Percentiles rank a stretch among this genome's conserved stretches.
Conservation (phyloP, 352 stramenopile species). For the Elongisporangium anandrum region DNA sequence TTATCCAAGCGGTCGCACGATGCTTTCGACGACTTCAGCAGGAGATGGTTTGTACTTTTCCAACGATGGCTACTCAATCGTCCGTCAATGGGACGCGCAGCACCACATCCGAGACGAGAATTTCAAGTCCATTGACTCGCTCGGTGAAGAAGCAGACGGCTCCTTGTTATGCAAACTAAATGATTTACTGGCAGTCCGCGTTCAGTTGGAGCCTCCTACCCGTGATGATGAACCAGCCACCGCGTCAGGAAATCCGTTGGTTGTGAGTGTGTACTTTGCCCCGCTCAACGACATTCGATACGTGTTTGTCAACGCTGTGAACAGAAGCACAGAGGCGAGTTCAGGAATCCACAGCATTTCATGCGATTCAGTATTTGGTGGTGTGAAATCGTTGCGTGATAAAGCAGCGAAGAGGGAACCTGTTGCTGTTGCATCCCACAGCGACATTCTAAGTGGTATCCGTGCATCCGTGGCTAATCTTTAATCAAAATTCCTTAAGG, state of each 20-base stretch:
- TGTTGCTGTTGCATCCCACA: slow-evolving; percentile 14
- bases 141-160: slow-evolving; percentile 37
- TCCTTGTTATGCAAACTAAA: slow-evolving; percentile 45
- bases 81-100: slow-evolving; percentile 47
- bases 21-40: slow-evolving; percentile 66
- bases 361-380: slow-evolving; percentile 43
- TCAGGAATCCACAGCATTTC: neutral
- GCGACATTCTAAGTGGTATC: slow-evolving; percentile 33
- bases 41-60: slow-evolving; percentile 62
- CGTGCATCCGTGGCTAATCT: slow-evolving; percentile 39
- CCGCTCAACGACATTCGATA: slow-evolving; percentile 32
- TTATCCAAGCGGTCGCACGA: slow-evolving; percentile 62
- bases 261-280: slow-evolving; percentile 48
- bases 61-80: slow-evolving; percentile 30
- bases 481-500: slow-evolving; percentile 2
- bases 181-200: slow-evolving; percentile 35
- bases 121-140: slow-evolving; percentile 15
- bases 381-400: slow-evolving; percentile 7
- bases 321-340: slow-evolving; percentile 14
- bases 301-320: slow-evolving; percentile 40
- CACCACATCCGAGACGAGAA: slow-evolving; percentile 41
- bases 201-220: slow-evolving; percentile 16
- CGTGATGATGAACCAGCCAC: neutral
- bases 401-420: slow-evolving; percentile 6
- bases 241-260: slow-evolving; percentile 15